Conservation (phyloP, 2,329 filamentous ascomycete species). For the Fusarium papillatum region DNA sequence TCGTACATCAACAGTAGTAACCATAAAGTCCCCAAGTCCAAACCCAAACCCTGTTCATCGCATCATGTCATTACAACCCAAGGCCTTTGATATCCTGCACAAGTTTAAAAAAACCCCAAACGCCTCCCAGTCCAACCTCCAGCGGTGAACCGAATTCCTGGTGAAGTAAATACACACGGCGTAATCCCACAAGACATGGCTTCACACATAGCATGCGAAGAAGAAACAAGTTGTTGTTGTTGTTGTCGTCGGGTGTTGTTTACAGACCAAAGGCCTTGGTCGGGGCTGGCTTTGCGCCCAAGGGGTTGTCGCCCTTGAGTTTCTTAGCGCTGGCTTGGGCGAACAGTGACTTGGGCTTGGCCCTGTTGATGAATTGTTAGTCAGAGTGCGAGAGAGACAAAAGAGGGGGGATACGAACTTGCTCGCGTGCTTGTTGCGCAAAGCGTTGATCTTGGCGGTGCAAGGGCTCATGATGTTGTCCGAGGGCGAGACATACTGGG, state of each 20-base stretch:
- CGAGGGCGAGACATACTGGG: conserved; percentile 84
- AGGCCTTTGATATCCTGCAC: conserved; percentile 38
- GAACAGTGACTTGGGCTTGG: conserved; percentile 78
- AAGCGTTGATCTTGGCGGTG: conserved; percentile 83
- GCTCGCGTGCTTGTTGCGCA: conserved; percentile 84
- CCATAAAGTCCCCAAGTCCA: conserved; percentile 32
- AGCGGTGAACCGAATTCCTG: conserved; percentile 27
- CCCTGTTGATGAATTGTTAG: conserved; percentile 55
- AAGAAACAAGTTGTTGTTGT: conserved; percentile 10
- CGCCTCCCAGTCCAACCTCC: conserved; percentile 37
- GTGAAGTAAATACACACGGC: conserved; percentile 29
- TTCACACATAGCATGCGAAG: conserved; percentile 11
- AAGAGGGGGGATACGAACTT: conserved; percentile 69
- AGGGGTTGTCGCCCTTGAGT: conserved; percentile 62
- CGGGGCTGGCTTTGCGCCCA: conserved; percentile 52
- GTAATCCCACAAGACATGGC: conserved; percentile 23
- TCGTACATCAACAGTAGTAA: conserved; percentile 33
- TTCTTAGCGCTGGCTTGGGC: conserved; percentile 76
- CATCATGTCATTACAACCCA: conserved; percentile 47
- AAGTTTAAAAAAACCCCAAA: conserved; percentile 36
- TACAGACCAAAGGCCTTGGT: conserved; percentile 42
- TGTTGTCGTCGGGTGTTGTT: conserved; percentile 5
- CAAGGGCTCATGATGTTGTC: conserved; percentile 92
- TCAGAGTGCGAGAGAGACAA: not conserved
- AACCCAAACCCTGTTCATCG: conserved; percentile 40